These are phyloP conservation scores for Stevia rebaudiana DNA, from an alignment of 140 eudicot genomes.

Conservation along the genomic window DNA sequence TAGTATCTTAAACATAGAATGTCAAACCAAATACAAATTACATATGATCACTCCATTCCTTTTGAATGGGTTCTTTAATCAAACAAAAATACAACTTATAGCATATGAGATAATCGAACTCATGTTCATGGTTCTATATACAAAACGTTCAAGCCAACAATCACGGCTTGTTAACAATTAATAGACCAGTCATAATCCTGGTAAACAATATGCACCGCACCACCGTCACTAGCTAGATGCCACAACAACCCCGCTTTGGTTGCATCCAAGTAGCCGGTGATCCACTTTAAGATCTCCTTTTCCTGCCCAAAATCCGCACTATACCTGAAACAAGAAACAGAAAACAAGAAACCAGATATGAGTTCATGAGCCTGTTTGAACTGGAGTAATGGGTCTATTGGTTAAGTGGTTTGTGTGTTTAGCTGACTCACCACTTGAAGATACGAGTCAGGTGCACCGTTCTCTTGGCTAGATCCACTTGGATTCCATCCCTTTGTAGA, in stretches of 20 bases:
- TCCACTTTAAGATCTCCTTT: constrained; percentile 66
- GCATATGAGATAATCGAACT: constrained; percentile 6
- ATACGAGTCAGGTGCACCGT: constrained; percentile 72
- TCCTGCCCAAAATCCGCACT: constrained; percentile 84
- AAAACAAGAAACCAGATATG: not conserved
- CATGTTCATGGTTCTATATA: constrained; percentile 26
- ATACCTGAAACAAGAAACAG: constrained; percentile 49
- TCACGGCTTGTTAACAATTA: constrained; percentile 32
- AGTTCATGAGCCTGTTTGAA: not conserved
- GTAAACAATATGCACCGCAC: constrained; percentile 71
- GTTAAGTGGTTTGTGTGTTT: not conserved
- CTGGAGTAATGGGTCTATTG: not conserved
- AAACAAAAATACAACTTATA: constrained; percentile 22
- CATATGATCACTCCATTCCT: constrained; percentile 35
- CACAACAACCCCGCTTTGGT: constrained; percentile 76
- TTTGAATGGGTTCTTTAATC: constrained; percentile 41
- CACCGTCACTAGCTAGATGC: constrained; percentile 78
- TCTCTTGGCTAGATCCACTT: constrained; percentile 76
- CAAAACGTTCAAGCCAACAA: constrained; percentile 9
- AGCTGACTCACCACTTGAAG: constrained; percentile 60
- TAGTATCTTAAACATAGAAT: not conserved
- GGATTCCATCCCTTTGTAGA: constrained; percentile 62
- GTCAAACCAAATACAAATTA: constrained; percentile 5
- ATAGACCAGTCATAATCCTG: constrained; percentile 76
- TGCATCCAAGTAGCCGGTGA: constrained; percentile 72